Percentiles rank a stretch among this genome's conserved stretches.
Evolutionary conservation across 495 filamentous ascomycete genomes (phyloP).

Genomic region (Halenospora varia): DNA sequence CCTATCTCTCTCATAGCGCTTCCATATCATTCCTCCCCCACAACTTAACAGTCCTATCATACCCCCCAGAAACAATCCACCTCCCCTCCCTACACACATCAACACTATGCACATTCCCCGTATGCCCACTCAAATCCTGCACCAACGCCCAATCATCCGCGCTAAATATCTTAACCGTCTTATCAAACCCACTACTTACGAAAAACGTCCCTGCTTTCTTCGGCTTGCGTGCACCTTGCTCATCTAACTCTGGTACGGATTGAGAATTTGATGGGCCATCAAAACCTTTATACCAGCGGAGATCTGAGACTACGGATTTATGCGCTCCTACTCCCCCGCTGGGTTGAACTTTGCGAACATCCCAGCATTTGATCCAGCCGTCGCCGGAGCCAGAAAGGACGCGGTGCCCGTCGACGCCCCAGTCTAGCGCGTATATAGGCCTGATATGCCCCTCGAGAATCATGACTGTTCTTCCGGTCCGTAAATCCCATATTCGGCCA

Average conservation of each 20-base stretch:
- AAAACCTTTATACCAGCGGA: conserved; percentile 87
- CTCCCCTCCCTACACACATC: conserved; percentile 80
- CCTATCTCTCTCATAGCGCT: conserved; percentile 24
- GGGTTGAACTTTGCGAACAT: conserved; percentile 81
- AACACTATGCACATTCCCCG: conserved; percentile 82
- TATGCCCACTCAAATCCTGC: conserved; percentile 84
- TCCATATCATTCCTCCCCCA: conserved; percentile 84
- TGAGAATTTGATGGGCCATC: conserved; percentile 56
- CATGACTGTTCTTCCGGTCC: conserved; percentile 92
- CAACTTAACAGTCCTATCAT: conserved; percentile 92
- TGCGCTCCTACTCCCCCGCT: conserved; percentile 86
- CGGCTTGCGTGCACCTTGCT: conserved; percentile 55
- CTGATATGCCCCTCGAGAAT: conserved; percentile 91
- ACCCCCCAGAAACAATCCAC: conserved; percentile 91
- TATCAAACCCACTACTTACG: conserved; percentile 87
- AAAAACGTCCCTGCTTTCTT: conserved; percentile 83
- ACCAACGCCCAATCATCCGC: conserved; percentile 93
- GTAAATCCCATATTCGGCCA: conserved; percentile 93
- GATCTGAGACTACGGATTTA: conserved; percentile 83
- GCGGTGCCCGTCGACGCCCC: conserved; percentile 85
- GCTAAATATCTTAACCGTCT: conserved; percentile 91
- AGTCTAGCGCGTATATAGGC: conserved; percentile 88
- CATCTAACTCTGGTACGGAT: conserved; percentile 56
- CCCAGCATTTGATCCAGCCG: conserved; percentile 97
- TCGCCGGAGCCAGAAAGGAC: conserved; percentile 88